Evolutionary conservation across 2,329 filamentous ascomycete species (phyloP).

Genomic region (Phoma sp.): DNA sequence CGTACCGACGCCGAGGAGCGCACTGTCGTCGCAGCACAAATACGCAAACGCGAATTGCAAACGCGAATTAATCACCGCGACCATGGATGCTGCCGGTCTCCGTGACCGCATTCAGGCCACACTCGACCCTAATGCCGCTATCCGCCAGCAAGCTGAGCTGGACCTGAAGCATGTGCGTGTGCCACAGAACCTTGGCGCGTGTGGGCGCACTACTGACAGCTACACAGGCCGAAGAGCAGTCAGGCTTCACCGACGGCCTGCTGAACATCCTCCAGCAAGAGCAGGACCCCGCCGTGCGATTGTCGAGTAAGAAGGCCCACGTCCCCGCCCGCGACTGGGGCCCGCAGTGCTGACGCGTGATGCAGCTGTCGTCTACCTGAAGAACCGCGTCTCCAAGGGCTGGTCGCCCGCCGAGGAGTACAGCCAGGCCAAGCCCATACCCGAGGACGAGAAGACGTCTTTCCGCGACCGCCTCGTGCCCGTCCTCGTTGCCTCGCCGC

Average conservation of each 20-base stretch:
- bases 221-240: conserved; percentile 81
- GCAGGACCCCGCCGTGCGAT: conserved; percentile 80
- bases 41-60: conserved; percentile 17
- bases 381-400: conserved; percentile 93
- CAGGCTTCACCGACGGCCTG: conserved; percentile 88
- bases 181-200: conserved; percentile 19
- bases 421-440: conserved; percentile 74
- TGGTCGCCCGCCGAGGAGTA: conserved; percentile 83
- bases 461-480: conserved; percentile 90
- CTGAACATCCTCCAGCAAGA: conserved; percentile 90
- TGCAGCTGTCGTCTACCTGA: conserved; percentile 93
- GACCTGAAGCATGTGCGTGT: conserved; percentile 78
- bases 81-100: conserved; percentile 77
- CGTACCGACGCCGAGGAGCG: conserved; percentile 22
- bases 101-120: conserved; percentile 79
- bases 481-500: conserved; percentile 79
- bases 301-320: conserved; percentile 72
- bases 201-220: conserved; percentile 31
- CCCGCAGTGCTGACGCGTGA: conserved; percentile 30
- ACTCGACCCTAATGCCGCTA: conserved; percentile 75
- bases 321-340: background rate
- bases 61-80: conserved; percentile 29
- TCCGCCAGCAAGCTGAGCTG: conserved; percentile 76
- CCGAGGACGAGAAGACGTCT: conserved; percentile 85
- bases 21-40: conserved; percentile 13